Base-by-base conservation (phyloP, 208 protist species). In the Trypanosoma platydactyli region DNA sequence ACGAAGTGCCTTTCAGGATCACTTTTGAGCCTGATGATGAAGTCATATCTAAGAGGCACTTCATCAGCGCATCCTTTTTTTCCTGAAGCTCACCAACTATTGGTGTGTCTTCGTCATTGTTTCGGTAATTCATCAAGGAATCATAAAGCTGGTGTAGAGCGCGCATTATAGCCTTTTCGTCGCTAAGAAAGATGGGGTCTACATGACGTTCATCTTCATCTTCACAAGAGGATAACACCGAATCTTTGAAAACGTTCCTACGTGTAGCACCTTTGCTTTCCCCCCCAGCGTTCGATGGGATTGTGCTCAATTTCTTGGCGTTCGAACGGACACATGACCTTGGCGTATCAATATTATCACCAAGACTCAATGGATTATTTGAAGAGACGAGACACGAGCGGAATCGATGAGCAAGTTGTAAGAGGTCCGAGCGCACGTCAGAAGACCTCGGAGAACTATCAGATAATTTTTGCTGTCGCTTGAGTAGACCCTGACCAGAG, bases 121-220 rank as follows among this genome's bases (percentile, higher is more conserved):
- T 13, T n/a, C 22, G 12, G 16, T 5, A 18, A 25, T 22, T 41
- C 15, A 40, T 41, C 11, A 68, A 22, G 15, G 51, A 16, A 1
- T 27, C 5, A 59, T 59, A 52, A 24, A 68, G 51, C 5, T 3
- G 5, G 24, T 50, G 63, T n/a, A 68, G n/a, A 2, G 63, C 63
- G n/a, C 29, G 0, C 11, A 60, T 24, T 22, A 68, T 18, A 1
- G 51, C 0, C n/a, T 20, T 13, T 33, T 68, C 63, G 15, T 41
- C 18, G 5, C 40, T n/a, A 11, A 27, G 24, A 41, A 57, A 48
- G 24, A 40, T 20, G 24, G 35, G 29, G 20, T 65, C 20, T 53
- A 30, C 30, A 51, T 59, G 41, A 12, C 15, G 2, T 40, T 18
- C 15, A 5, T 51, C 57, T 63, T 18, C 5, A 12, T 4, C 44